Evolutionary conservation across 2,329 filamentous ascomycete genomes (phyloP), one percentile per base, ranked within the genome.

Genomic region (Fusarium newnesense): DNA sequence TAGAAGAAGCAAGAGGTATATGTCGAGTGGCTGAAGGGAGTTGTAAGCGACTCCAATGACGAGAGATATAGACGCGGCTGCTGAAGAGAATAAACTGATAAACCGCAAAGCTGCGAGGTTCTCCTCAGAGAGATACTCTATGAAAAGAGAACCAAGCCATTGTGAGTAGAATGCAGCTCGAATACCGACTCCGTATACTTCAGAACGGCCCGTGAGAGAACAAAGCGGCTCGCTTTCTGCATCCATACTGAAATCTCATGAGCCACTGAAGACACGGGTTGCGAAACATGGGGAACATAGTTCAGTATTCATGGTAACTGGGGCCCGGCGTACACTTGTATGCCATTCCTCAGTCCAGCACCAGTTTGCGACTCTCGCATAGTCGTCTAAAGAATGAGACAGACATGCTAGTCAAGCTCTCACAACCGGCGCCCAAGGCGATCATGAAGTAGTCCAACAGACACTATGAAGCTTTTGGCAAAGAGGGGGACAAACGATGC

Each of bases 111-210:
- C 77, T 11, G 75, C 43, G 2, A 81, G 70, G 28, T 78, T 68
- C 8, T 76, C 54, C 42, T 78, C 77, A 42, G 80, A 79, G 34
- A 80, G 61, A 56, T 78, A 80, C 58, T 81, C 77, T 18, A 81
- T 73, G 2, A 80, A n/a, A 19, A 81, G 68, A 30, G 77, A 75
- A 13, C 77, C 79, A 43, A 82, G 76, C 82, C 82, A 84, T 66
- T 82, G 80, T 28, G 79, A 58, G 63, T 83, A 83, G 60, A 82
- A 81, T 15, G 78, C 77, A 28, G 76, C 73, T 9, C 81, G 79
- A 58, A 83, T 80, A 46, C 80, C 81, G 24, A 83, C 60, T 11
- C 81, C 81, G 49, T 83, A 83, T 53, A 82, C 72, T 30, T 78
- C 79, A 42, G 80, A 75, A 26, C 76, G 72, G 21, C 79, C 76